Evolutionary conservation across 768 basidiomycete species (phyloP), one percentile per base, ranked within the genome.

Genomic region (Russula compacta): DNA sequence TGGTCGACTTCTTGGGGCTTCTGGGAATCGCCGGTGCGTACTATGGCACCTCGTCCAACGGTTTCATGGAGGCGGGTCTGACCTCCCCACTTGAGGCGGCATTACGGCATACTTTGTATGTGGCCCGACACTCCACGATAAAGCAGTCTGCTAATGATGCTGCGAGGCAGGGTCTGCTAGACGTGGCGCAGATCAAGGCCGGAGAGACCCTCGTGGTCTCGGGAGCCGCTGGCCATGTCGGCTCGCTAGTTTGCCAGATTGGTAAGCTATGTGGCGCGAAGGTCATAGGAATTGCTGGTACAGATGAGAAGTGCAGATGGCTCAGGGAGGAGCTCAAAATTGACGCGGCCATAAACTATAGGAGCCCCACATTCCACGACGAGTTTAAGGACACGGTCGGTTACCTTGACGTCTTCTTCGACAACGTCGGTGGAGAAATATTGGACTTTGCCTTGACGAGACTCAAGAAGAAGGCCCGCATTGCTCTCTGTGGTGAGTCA

Each of bases 181-280:
- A 92, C 47, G 78, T 95, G 43, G 92, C 86, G 15, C 72, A 89
- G 61, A 72, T 95, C 68, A 89, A 95, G 71, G 71, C 84, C 1
- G 92, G 93, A 10, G 93, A 98, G 63, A 89, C 82, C 0, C 81
- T 95, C 53, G 80, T 98, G 35, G 87, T 87, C n/a, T 92, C 91
- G 1, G 95, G 92, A n/a, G 95, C 95, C 2, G 95, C 95, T 10
- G 95, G 94, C 11, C 85, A 92, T 2, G 89, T 91, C 8, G 92
- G 93, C 19, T 81, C 84, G 9, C 71, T 91, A 58, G 89, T 79
- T 14, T 93, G 92, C 72, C 92, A 94, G 66, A 78, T 94, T n/a
- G 92, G 88, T 50, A 92, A 92, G 72, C 77, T 82, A 33, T 75
- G 78, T 14, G 92, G 87, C 60, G 89, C 89, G 43, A 86, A 81